A percentile compares a stretch with the other conserved stretches of the same genome.
Conservation (phyloP, 2,329 filamentous ascomycete genomes). For the Leptographium procerum region DNA sequence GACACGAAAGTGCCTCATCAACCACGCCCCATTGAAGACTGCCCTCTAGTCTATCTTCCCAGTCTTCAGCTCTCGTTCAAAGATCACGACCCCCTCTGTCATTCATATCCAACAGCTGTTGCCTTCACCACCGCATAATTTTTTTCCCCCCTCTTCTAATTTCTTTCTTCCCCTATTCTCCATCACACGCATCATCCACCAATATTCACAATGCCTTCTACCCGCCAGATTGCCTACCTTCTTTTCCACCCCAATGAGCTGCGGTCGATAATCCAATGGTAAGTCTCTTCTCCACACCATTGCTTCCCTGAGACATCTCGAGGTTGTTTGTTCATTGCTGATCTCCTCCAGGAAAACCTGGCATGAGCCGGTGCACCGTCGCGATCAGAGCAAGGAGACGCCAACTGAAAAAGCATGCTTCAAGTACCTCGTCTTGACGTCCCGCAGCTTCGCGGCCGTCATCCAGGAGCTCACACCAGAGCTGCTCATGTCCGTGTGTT, state of each 20-base stretch:
- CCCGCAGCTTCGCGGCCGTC: slow-evolving; percentile 83
- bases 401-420: slow-evolving; percentile 72
- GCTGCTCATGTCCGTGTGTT: slow-evolving; percentile 70
- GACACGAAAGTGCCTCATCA: background rate
- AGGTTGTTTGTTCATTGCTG: background rate
- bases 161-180: background rate
- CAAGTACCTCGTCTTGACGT: slow-evolving; percentile 73
- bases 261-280: slow-evolving; percentile 84
- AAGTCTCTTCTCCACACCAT: slow-evolving; percentile 19
- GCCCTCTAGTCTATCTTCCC: too few species aligned
- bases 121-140: background rate
- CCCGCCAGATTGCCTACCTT: slow-evolving; percentile 53
- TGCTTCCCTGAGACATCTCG: background rate
- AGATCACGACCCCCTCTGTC: background rate
- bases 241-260: slow-evolving; percentile 66
- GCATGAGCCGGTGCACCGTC: slow-evolving; percentile 86
- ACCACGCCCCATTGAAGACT: background rate
- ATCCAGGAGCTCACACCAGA: slow-evolving; percentile 95
- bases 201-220: slow-evolving; percentile 38
- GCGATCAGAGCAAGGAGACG: slow-evolving; percentile 65
- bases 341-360: slow-evolving; percentile 65
- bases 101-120: background rate
- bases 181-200: background rate
- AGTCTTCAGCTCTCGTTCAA: background rate
- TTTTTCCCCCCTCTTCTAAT: background rate